Evolutionary conservation across 306 rosid species (phyloP).

Genomic region (Hippophae rhamnoides): DNA sequence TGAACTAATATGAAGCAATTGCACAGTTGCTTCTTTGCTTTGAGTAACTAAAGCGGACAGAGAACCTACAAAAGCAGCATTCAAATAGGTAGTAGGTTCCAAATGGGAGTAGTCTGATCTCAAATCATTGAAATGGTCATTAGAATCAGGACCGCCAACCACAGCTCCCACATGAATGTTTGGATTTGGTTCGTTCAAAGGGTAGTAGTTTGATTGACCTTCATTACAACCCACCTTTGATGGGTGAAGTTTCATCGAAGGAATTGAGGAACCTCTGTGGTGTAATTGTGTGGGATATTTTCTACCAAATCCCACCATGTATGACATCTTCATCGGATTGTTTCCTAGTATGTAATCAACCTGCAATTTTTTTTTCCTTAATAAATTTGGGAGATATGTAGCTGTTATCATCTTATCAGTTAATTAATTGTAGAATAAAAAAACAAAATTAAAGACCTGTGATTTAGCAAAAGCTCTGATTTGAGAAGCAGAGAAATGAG

Average conservation of each 20-base stretch:
- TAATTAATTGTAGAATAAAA: too few relatives aligned
- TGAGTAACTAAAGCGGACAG: constrained; percentile 44
- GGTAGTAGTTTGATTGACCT: constrained; percentile 38
- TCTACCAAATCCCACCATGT: constrained; percentile 75
- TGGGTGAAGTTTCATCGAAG: constrained; percentile 40
- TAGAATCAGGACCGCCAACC: constrained; percentile 71
- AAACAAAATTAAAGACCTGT: constrained; percentile 30
- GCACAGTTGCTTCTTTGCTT: not conserved
- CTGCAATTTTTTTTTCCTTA: constrained; percentile 13
- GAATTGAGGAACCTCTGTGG: constrained; percentile 82
- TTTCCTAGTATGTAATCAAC: constrained; percentile 77
- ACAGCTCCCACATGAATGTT: constrained; percentile 64
- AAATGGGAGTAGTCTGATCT: constrained; percentile 68
- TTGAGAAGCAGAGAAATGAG: constrained; percentile 38
- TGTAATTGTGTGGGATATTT: constrained; percentile 59
- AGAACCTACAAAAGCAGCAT: constrained; percentile 76
- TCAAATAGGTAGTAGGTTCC: constrained; percentile 69
- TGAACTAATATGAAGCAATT: not conserved
- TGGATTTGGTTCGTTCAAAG: constrained; percentile 51
- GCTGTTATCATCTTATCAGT: too few relatives aligned
- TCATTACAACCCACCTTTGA: constrained; percentile 55
- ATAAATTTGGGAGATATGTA: too few relatives aligned
- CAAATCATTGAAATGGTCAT: constrained; percentile 49
- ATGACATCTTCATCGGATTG: constrained; percentile 62
- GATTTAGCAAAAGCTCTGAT: constrained; percentile 59